Percentiles rank a stretch among this genome's conserved stretches.
Conservation (phyloP, 305 asterid species). For the Plantago coronopus region DNA sequence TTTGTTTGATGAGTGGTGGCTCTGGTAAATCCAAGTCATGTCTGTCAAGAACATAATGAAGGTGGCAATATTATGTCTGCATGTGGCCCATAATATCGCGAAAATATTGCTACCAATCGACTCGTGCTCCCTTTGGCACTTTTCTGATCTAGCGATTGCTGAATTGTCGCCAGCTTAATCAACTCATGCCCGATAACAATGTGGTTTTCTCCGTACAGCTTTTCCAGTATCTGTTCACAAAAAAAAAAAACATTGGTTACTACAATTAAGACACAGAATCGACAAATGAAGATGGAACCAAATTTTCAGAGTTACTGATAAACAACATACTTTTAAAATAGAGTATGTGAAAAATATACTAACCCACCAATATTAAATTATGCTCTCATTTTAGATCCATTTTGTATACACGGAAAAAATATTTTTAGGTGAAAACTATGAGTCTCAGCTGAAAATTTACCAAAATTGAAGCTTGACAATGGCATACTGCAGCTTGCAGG, state of each 20-base stretch:
- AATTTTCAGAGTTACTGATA: too few relatives aligned
- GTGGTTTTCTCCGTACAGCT: constrained; percentile 65
- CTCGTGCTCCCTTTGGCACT: constrained; percentile 30
- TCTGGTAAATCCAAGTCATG: too few relatives aligned
- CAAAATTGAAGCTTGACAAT: constrained; percentile 71
- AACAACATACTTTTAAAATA: not conserved
- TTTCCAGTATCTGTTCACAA: constrained; percentile 64
- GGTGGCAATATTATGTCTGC: constrained; percentile 52
- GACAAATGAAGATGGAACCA: too few relatives aligned
- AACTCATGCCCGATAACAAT: constrained; percentile 77
- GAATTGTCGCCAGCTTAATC: constrained; percentile 69
- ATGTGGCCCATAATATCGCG: constrained; percentile 67
- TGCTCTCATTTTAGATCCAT: too few relatives aligned
- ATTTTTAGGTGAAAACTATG: too few relatives aligned
- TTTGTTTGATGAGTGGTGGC: too few relatives aligned
- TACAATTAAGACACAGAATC: not conserved
- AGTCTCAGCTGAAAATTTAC: constrained; percentile 31
- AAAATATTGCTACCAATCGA: constrained; percentile 43
- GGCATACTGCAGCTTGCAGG: constrained; percentile 56
- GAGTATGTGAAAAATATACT: not conserved
- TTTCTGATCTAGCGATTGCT: constrained; percentile 34
- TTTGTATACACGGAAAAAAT: too few relatives aligned
- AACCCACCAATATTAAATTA: too few relatives aligned
- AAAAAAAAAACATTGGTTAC: constrained; percentile 22
- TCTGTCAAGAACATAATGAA: constrained; percentile 31